Evolutionary conservation across 208 protist species (phyloP), one percentile per base, ranked within the genome.

Genomic region (Leishmania tarentolae): DNA sequence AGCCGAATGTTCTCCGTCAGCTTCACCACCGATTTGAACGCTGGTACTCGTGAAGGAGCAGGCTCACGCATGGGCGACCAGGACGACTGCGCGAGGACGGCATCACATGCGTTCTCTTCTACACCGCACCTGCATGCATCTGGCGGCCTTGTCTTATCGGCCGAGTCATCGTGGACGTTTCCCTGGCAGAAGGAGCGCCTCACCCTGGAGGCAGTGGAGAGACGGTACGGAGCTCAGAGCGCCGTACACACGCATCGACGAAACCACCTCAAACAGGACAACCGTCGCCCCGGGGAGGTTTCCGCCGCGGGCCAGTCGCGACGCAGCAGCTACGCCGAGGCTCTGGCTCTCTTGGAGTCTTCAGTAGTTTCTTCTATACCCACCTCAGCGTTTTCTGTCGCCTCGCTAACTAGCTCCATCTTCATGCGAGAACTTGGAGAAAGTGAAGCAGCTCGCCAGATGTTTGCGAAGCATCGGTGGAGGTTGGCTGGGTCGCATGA

Each of bases 361-460:
- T 56, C 82, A 13, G 35, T 44, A 3, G 31, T 61, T n/a, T 85
- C 76, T 19, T 85, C 82, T 17, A 37, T 85, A 11, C 42, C 78
- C 9, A 82, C 44, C 4, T 52, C 69, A 3, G 53, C 47, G 2
- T 77, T 85, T n/a, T 82, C 82, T 9, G 56, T 17, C n/a, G 82
- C 59, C 17, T 85, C 82, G 46, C 77, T 85, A 15, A 71, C 82
- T 17, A 82, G 77, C 61, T 76, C 82, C 24, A 78, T 85, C 11
- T 85, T 85, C 61, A 15, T 76, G 9, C 82, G 65, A 40, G 82
- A 85, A 52, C 35, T 85, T 40, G 82, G 82, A 44, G 71, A 78
- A n/a, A 50, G 61, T 37, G 76, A 66, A 52, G 57, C 71, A 31
- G 69, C 73, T 59, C 76, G 82, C 24, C 13, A 61, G 40, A 76